A percentile compares a stretch with the other conserved stretches of the same genome.
phyloP scores from a whole-genome alignment of 139 green algal species.

The Tetradesmus obliquus region DNA sequence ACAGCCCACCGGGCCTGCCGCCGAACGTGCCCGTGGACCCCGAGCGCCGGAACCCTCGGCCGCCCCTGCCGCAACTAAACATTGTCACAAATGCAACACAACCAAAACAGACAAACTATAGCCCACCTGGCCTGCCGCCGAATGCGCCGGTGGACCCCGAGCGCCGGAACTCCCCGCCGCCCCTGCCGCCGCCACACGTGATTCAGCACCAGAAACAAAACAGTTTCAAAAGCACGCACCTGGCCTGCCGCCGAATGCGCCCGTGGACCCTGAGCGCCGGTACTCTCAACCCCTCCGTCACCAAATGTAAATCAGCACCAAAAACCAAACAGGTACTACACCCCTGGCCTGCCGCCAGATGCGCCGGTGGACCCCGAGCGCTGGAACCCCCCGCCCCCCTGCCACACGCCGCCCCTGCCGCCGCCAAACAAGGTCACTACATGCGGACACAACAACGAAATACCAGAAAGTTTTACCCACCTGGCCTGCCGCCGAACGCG shows the following conservation, averaged over 20 bases:
- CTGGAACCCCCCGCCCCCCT: background rate
- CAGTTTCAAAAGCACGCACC: background rate
- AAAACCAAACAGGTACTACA: background rate
- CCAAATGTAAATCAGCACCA: background rate
- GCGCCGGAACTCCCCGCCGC: constrained; percentile 18
- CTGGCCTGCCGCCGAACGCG: constrained; percentile 1
- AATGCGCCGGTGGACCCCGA: constrained; percentile 2
- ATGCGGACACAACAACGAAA: too few species aligned
- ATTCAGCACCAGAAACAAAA: background rate
- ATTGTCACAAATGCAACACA: background rate
- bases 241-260: constrained; percentile 10
- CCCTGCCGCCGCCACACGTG: background rate
- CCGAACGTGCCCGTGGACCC: constrained; percentile 10
- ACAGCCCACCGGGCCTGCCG: background rate
- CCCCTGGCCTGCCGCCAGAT: constrained; percentile 16
- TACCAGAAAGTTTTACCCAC: background rate
- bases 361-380: background rate
- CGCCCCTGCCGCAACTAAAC: background rate
- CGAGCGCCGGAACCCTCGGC: background rate
- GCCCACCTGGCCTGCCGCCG: constrained; percentile 15
- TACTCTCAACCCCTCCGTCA: background rate
- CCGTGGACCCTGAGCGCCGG: constrained; percentile 6
- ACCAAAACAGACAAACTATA: background rate
- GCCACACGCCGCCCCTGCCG: background rate
- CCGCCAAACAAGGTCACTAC: background rate